Evolutionary conservation across 2,329 filamentous ascomycete genomes (phyloP), one percentile per base, ranked within the genome.

Genomic region (Pseudogymnoascus sp.): DNA sequence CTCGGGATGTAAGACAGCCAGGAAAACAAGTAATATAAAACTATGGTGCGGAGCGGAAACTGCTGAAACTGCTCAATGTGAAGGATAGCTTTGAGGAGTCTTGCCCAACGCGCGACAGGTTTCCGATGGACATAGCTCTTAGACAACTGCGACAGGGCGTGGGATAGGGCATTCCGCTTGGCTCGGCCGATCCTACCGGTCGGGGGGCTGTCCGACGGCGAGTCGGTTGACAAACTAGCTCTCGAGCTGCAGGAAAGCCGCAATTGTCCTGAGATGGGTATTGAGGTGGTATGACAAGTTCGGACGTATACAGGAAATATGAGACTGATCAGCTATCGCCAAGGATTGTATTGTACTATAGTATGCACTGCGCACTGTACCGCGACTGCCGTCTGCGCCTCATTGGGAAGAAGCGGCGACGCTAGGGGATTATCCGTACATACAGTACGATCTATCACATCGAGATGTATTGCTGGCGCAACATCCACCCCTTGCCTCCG

Each of bases 381-480:
- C 45, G 5, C n/a, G 13, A 2, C 45, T 52, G 45, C 45, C 45
- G 45, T 52, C 23, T 52, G 23, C 45, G 18, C 45, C 45, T 26
- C 12, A 30, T 52, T 52, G 12, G 45, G 38, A 26, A 52, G 30
- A 26, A 30, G 26, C 45, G n/a, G 2, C 45, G 45, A 30, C 45
- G 45, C 45, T 52, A 52, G 3, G 41, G 45, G 45, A 52, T 52
- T 52, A 9, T 52, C 45, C 45, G 45, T 52, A 9, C 45, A 52
- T 52, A 52, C 45, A 26, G 30, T 52, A 52, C 45, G 45, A 52
- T 52, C 45, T 52, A 52, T 52, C 45, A 52, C 45, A 52, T 52
- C 45, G 45, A 52, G 45, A 30, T 52, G 26, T 52, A 52, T 52
- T 52, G 45, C 45, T 52, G 30, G 45, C 45, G 30, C 45, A 52